Percentiles rank a stretch among this genome's conserved stretches.
These are phyloP conservation scores for Russula sp. DNA, from an alignment of 768 basidiomycete genomes.

Conservation along the genomic window DNA sequence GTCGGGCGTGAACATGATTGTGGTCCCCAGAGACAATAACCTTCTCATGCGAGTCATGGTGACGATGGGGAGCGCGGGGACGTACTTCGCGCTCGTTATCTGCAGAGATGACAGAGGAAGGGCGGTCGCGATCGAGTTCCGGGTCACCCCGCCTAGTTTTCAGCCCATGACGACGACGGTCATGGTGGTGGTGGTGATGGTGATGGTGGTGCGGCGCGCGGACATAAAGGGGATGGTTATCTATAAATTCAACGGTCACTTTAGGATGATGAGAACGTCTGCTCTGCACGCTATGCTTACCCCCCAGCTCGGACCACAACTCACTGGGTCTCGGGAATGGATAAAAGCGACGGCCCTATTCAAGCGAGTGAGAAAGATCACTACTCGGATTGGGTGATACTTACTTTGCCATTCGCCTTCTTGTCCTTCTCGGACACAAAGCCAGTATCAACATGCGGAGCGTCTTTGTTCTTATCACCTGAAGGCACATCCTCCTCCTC, in stretches of 20 bases:
- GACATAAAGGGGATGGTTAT: neutral
- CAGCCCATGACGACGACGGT: neutral
- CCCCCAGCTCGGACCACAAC: constrained; percentile 21
- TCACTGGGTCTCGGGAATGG: constrained; percentile 17
- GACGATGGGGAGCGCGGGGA: constrained; percentile 10
- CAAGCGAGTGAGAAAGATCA: neutral
- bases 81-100: neutral
- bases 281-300: neutral
- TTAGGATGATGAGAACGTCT: neutral
- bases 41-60: constrained; percentile 3
- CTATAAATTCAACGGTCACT: neutral
- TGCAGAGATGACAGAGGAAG: neutral
- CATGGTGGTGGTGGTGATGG: constrained; percentile 14
- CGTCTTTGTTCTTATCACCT: neutral
- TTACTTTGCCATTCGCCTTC: constrained; percentile 13
- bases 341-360: constrained; percentile 23
- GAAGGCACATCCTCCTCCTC: neutral
- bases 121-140: neutral
- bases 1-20: constrained; percentile 17
- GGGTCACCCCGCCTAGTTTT: neutral
- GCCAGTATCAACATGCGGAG: neutral
- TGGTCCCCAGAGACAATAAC: constrained; percentile 16
- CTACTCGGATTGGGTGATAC: neutral
- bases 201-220: constrained; percentile 8
- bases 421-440: constrained; percentile 2